Evolutionary conservation across 1,139 yeast species (phyloP).

Genomic region (Debaryomyces robertsiae): DNA sequence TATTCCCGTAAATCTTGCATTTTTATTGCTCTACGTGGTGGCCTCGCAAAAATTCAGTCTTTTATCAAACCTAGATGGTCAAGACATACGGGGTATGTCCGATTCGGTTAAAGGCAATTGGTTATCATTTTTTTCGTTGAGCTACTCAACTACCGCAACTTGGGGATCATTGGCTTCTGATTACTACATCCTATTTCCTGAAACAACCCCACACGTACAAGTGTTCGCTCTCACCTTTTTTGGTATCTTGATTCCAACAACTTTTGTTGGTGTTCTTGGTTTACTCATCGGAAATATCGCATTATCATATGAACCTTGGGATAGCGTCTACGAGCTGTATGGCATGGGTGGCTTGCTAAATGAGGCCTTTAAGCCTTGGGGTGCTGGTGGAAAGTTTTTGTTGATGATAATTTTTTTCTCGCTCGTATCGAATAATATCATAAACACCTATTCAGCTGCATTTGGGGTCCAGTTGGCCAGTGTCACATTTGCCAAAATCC

Average conservation of each 20-base stretch:
- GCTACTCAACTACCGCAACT: slow-evolving; percentile 81
- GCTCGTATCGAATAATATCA: slow-evolving; percentile 75
- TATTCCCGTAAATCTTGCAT: slow-evolving; percentile 69
- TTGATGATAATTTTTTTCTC: slow-evolving; percentile 70
- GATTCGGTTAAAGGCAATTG: slow-evolving; percentile 59
- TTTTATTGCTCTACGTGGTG: slow-evolving; percentile 68
- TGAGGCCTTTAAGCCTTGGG: slow-evolving; percentile 74
- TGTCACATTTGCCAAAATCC: slow-evolving; percentile 59
- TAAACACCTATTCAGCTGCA: slow-evolving; percentile 84
- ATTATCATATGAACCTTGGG: slow-evolving; percentile 60
- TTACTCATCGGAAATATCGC: slow-evolving; percentile 74
- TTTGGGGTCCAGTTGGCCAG: slow-evolving; percentile 77
- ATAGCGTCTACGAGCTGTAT: slow-evolving; percentile 51
- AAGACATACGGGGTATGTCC: slow-evolving; percentile 31
- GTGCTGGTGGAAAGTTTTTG: slow-evolving; percentile 77
- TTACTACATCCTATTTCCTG: slow-evolving; percentile 83
- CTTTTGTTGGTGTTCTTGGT: slow-evolving; percentile 77
- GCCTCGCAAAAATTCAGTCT: slow-evolving; percentile 56
- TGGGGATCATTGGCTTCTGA: slow-evolving; percentile 92
- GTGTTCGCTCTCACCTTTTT: slow-evolving; percentile 65
- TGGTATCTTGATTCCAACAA: slow-evolving; percentile 71
- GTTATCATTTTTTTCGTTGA: slow-evolving; percentile 71
- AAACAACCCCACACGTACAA: slow-evolving; percentile 58
- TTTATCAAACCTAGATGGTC: slow-evolving; percentile 40
- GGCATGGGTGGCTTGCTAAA: slow-evolving; percentile 82